phyloP scores from a whole-genome alignment of 306 rosid genomes.

The Sicyos baderoa region DNA sequence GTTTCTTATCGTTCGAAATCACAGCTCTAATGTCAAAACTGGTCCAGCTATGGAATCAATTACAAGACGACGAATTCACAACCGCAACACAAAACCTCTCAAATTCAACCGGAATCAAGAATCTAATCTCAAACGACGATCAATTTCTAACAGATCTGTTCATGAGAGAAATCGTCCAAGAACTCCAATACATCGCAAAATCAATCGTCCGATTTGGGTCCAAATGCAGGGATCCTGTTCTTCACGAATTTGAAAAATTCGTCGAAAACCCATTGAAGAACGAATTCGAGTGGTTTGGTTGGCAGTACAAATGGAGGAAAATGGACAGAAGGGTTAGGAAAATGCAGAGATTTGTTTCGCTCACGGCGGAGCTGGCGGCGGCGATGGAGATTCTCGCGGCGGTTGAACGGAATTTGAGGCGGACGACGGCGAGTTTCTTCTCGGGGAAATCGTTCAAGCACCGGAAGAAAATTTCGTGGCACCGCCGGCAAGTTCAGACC shows the following conservation, averaged over 20 bases:
- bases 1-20: slow-evolving; percentile 66
- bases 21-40: slow-evolving; percentile 64
- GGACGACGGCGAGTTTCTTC: slow-evolving; percentile 40
- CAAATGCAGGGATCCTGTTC: slow-evolving; percentile 50
- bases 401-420: slow-evolving; percentile 45
- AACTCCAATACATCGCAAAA: slow-evolving; percentile 40
- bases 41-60: slow-evolving; percentile 56
- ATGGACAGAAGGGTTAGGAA: slow-evolving; percentile 83
- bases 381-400: slow-evolving; percentile 57
- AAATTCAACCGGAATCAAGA: slow-evolving; percentile 49
- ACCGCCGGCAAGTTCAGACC: slow-evolving; percentile 50
- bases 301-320: slow-evolving; percentile 70
- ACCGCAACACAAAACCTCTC: slow-evolving; percentile 39
- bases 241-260: slow-evolving; percentile 48
- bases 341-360: slow-evolving; percentile 60
- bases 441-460: slow-evolving; percentile 33
- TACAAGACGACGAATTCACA: slow-evolving; percentile 41
- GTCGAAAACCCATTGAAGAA: slow-evolving; percentile 40
- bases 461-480: slow-evolving; percentile 52
- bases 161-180: slow-evolving; percentile 50
- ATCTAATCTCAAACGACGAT: slow-evolving; percentile 51
- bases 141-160: slow-evolving; percentile 55
- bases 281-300: slow-evolving; percentile 44
- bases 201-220: slow-evolving; percentile 58
- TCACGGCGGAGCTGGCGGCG: slow-evolving; percentile 40